Evolutionary conservation across 2,329 filamentous ascomycete genomes (phyloP).

Genomic region (Ciborinia camelliae): DNA sequence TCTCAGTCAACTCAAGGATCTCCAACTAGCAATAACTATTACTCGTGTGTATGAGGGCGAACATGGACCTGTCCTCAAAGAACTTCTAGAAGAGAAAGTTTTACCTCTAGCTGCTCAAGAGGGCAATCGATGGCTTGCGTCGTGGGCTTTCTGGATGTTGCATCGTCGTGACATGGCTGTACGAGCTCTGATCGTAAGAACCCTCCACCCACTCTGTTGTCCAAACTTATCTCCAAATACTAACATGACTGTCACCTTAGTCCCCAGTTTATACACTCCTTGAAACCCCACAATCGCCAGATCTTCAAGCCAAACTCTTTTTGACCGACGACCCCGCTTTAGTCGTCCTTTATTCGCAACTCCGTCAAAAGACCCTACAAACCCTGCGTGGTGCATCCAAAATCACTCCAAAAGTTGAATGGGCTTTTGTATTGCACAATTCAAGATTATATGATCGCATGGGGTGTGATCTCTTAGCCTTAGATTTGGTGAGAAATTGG

Average conservation of each 20-base stretch:
- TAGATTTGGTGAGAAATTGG: constrained; percentile 79
- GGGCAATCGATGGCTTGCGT: constrained; percentile 89
- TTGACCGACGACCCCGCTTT: constrained; percentile 88
- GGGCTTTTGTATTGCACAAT: constrained; percentile 85
- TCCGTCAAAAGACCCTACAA: constrained; percentile 77
- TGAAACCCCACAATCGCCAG: constrained; percentile 63
- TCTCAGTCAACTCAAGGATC: constrained; percentile 79
- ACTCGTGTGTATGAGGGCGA: constrained; percentile 87
- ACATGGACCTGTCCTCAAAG: constrained; percentile 66
- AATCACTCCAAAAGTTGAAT: constrained; percentile 74
- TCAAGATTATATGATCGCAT: constrained; percentile 81
- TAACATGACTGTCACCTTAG: constrained; percentile 43
- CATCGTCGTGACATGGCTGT: constrained; percentile 79
- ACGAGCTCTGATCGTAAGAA: constrained; percentile 70
- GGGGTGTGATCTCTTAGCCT: constrained; percentile 86
- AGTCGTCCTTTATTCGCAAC: constrained; percentile 80
- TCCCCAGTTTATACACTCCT: constrained; percentile 75
- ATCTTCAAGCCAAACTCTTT: constrained; percentile 73
- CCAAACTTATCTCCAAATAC: constrained; percentile 17
- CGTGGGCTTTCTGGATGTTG: constrained; percentile 94
- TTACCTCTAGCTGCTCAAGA: constrained; percentile 72
- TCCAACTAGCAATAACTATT: constrained; percentile 86
- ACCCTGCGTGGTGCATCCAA: constrained; percentile 82
- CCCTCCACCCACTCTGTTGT: neutral
- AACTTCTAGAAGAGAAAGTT: constrained; percentile 75